Evolutionary conservation across 2,329 filamentous ascomycete species (phyloP).

Genomic region (Scopulariopsis brevicaulis): DNA sequence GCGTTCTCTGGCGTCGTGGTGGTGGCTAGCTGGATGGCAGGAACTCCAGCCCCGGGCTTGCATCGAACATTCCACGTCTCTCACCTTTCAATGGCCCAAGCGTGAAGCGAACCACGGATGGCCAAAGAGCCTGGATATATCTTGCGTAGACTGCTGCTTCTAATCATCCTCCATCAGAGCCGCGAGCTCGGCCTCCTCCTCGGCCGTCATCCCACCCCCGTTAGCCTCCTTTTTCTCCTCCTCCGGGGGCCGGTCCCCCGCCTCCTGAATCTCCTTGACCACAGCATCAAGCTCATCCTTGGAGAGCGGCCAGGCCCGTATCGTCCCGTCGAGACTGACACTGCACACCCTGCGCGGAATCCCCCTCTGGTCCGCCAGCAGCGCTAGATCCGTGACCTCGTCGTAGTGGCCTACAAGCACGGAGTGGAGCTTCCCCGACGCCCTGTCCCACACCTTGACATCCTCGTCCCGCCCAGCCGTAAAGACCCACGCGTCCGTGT

Average conservation of each 20-base stretch:
- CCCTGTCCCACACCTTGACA: conserved; percentile 76
- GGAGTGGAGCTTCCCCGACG: conserved; percentile 62
- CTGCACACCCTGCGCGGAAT: conserved; percentile 51
- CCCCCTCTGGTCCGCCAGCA: conserved; percentile 35
- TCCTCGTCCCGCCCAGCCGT: conserved; percentile 89
- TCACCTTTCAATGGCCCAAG: neutral
- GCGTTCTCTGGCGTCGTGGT: neutral
- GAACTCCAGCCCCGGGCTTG: neutral
- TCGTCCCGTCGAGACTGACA: conserved; percentile 80
- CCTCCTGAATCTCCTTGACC: conserved; percentile 31
- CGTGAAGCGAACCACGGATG: neutral
- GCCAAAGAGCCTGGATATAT: neutral
- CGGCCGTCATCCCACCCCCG: conserved; percentile 57
- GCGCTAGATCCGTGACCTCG: conserved; percentile 72
- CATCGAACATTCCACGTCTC: neutral
- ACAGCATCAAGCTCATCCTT: conserved; percentile 42
- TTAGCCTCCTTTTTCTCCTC: conserved; percentile 33
- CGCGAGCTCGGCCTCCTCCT: conserved; percentile 87
- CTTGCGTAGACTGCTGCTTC: neutral
- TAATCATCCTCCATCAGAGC: conserved; percentile 67
- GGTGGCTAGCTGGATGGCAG: neutral
- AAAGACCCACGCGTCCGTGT: conserved; percentile 67
- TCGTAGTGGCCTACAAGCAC: conserved; percentile 79
- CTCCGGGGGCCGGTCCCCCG: conserved; percentile 36
- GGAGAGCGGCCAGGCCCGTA: conserved; percentile 71